Conservation (phyloP, 495 filamentous ascomycete genomes). For the Elaphomyces granulatus region DNA sequence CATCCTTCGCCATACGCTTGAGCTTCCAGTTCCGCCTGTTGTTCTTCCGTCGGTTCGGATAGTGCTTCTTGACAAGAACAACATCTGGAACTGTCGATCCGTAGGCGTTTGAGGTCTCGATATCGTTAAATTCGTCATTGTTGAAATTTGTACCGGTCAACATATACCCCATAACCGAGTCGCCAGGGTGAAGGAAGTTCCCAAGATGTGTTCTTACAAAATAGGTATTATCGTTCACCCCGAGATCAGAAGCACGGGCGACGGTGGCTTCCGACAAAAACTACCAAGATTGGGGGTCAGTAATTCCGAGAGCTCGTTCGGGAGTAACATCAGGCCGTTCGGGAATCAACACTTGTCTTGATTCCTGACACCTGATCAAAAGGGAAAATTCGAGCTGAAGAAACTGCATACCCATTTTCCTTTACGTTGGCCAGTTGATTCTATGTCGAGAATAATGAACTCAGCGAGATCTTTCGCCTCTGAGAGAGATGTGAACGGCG, state of each 20-base stretch:
- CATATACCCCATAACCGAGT: slow-evolving; percentile 85
- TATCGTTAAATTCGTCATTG: slow-evolving; percentile 62
- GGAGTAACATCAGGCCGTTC: no score
- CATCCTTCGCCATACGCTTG: slow-evolving; percentile 81
- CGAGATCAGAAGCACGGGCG: slow-evolving; percentile 78
- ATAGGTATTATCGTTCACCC: slow-evolving; percentile 70
- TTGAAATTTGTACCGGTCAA: slow-evolving; percentile 85
- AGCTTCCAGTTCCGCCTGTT: slow-evolving; percentile 81
- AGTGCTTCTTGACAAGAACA: slow-evolving; percentile 90
- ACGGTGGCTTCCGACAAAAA: slow-evolving; percentile 74
- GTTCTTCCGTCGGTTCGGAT: slow-evolving; percentile 74
- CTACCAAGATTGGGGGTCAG: no score
- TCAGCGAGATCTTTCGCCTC: slow-evolving; percentile 78
- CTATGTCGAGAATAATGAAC: slow-evolving; percentile 91
- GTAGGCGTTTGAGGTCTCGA: slow-evolving; percentile 56
- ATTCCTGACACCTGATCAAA: no score
- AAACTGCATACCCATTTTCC: no score
- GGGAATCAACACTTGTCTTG: no score
- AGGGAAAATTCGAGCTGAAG: no score
- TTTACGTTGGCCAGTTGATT: slow-evolving; percentile 55
- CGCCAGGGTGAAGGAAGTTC: slow-evolving; percentile 70
- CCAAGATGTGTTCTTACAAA: slow-evolving; percentile 85
- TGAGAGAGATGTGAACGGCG: slow-evolving; percentile 68
- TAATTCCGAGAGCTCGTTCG: no score
- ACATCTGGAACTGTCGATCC: slow-evolving; percentile 76